These are phyloP conservation scores for Prunus salicina DNA, from an alignment of 306 rosid species.

Conservation along the genomic window DNA sequence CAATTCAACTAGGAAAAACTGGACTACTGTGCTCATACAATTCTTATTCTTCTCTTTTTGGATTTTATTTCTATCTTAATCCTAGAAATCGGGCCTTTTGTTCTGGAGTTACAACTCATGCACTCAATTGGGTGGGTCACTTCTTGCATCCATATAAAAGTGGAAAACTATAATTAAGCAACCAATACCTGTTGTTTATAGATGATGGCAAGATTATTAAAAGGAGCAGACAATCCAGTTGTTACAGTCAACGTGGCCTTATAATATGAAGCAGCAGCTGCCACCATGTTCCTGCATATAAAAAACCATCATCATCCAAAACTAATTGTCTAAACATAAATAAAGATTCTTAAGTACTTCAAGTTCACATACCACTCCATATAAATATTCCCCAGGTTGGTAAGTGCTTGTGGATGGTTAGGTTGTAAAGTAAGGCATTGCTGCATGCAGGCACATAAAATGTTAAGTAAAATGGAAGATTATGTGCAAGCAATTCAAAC, in stretches of 20 bases:
- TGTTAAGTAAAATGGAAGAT: not conserved
- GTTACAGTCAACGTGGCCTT: constrained; percentile 94
- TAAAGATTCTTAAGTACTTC: not conserved
- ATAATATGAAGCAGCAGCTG: constrained; percentile 90
- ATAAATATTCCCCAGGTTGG: constrained; percentile 95
- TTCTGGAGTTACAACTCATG: not conserved
- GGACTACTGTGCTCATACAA: not conserved
- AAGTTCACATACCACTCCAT: constrained; percentile 80
- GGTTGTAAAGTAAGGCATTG: constrained; percentile 93
- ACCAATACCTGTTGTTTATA: constrained; percentile 83
- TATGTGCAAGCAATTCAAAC: constrained; percentile 1
- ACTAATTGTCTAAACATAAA: constrained; percentile 1
- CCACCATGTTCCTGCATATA: constrained; percentile 78
- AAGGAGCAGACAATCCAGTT: constrained; percentile 94
- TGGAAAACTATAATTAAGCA: not conserved
- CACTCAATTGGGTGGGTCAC: not conserved
- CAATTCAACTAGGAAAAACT: not conserved
- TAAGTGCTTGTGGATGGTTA: constrained; percentile 93
- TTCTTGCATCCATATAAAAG: not conserved
- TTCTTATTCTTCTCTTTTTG: not conserved
- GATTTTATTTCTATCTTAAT: not conserved
- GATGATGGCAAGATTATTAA: constrained; percentile 88
- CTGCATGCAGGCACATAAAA: constrained; percentile 37
- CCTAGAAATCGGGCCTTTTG: not conserved
- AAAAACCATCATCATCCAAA: not conserved